These are phyloP conservation scores for Gossypium aridum DNA, from an alignment of 441 rosid genomes.

Conservation along the genomic window DNA sequence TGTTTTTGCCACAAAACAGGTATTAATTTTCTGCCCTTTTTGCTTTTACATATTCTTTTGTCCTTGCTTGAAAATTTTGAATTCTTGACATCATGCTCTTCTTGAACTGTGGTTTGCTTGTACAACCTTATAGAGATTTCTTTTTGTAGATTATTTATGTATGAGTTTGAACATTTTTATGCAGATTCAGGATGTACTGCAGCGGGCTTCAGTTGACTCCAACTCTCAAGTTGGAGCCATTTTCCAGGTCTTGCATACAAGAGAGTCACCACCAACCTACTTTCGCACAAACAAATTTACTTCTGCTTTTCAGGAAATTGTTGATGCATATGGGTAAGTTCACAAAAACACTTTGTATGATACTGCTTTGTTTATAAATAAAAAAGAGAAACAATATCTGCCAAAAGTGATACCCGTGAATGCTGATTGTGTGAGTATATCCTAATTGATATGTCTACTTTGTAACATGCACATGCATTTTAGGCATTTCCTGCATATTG, in stretches of 20 bases:
- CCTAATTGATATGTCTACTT: neutral
- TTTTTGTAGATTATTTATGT: neutral
- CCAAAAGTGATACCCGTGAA: neutral
- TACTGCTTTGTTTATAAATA: neutral
- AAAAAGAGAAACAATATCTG: neutral
- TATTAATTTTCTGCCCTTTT: slow-evolving; percentile 17
- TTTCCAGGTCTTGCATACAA: slow-evolving; percentile 55
- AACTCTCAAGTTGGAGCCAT: slow-evolving; percentile 73
- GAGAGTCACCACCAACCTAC: slow-evolving; percentile 70
- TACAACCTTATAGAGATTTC: neutral
- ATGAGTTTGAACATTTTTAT: slow-evolving; percentile 10
- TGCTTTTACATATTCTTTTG: neutral
- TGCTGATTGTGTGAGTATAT: neutral
- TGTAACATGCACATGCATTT: neutral
- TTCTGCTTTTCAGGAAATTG: slow-evolving; percentile 74
- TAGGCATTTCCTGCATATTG: neutral
- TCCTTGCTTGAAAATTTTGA: neutral
- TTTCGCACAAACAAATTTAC: slow-evolving; percentile 68
- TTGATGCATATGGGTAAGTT: slow-evolving; percentile 82
- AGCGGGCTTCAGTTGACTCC: slow-evolving; percentile 60
- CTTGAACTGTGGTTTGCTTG: neutral
- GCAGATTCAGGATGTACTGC: slow-evolving; percentile 71
- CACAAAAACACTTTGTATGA: slow-evolving; percentile 3
- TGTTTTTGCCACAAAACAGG: slow-evolving; percentile 63
- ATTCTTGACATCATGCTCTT: neutral